Percentiles rank a stretch among this genome's conserved stretches.
Evolutionary conservation across 140 eudicot genomes (phyloP).

Genomic region (Oenanthe javanica): DNA sequence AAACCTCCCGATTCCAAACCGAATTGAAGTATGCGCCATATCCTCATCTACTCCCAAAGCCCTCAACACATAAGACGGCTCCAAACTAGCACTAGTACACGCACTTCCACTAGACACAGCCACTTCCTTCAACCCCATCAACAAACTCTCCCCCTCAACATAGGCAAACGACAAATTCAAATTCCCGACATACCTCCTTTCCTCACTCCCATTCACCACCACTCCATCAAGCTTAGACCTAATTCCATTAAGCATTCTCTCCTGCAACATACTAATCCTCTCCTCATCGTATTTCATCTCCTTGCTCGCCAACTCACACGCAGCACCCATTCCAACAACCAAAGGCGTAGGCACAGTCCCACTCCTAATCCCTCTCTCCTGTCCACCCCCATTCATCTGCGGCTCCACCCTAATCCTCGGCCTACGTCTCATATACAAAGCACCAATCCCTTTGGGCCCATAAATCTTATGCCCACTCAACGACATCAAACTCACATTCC

Average conservation of each 20-base stretch:
- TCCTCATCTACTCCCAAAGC: slow-evolving; percentile 98
- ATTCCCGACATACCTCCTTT: slow-evolving; percentile 77
- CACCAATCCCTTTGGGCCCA: slow-evolving; percentile 92
- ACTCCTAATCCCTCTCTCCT: slow-evolving; percentile 88
- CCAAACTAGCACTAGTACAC: slow-evolving; percentile 94
- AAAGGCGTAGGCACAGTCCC: slow-evolving; percentile 95
- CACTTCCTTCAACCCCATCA: slow-evolving; percentile 98
- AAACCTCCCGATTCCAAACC: slow-evolving; percentile 99
- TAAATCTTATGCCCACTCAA: slow-evolving; percentile 93
- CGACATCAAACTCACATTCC: slow-evolving; percentile 92
- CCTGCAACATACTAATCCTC: slow-evolving; percentile 52
- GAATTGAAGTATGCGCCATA: slow-evolving; percentile 95
- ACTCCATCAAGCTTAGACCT: slow-evolving; percentile 65
- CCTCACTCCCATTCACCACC: slow-evolving; percentile 86
- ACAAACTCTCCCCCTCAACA: slow-evolving; percentile 96
- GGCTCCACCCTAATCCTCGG: slow-evolving; percentile 91
- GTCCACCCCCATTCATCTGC: slow-evolving; percentile 99
- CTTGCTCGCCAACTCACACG: slow-evolving; percentile 85
- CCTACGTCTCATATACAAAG: slow-evolving; percentile 80
- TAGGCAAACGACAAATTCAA: slow-evolving; percentile 85
- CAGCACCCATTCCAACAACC: slow-evolving; percentile 97
- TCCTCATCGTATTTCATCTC: slow-evolving; percentile 86
- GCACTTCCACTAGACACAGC: slow-evolving; percentile 99
- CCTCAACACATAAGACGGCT: slow-evolving; percentile 89
- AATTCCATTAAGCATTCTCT: slow-evolving; percentile 61